These are phyloP conservation scores for Blastocystis hominis DNA, from an alignment of 352 stramenopile genomes.

Conservation along the genomic window DNA sequence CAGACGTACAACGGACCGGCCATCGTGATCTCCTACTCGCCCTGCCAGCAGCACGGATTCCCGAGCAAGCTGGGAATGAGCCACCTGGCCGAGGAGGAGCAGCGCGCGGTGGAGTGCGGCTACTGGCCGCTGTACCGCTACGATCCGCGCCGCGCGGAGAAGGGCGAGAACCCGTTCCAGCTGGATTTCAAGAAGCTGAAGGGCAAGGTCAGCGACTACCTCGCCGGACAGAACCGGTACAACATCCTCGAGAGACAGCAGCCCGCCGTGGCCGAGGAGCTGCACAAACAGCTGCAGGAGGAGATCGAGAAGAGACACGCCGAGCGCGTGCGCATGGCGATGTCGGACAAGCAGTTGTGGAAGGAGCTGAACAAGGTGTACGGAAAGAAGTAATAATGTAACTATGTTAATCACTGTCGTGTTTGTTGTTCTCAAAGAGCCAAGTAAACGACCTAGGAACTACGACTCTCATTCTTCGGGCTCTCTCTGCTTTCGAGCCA, in stretches of 20 bases:
- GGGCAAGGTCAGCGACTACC: slow-evolving; percentile 37
- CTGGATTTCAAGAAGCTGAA: too few relatives aligned
- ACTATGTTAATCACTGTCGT: neutral
- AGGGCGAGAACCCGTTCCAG: too few relatives aligned
- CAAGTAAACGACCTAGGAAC: too few relatives aligned
- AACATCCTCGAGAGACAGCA: slow-evolving; percentile 30
- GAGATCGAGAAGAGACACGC: slow-evolving; percentile 37
- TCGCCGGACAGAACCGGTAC: slow-evolving; percentile 44
- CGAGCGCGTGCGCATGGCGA: slow-evolving; percentile 56
- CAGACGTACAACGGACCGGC: too few relatives aligned
- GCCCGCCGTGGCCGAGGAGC: slow-evolving; percentile 37
- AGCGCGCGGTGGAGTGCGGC: too few relatives aligned
- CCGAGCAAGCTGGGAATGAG: too few relatives aligned
- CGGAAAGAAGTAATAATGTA: slow-evolving; percentile 50
- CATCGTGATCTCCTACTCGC: slow-evolving; percentile 24
- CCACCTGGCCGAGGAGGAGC: too few relatives aligned
- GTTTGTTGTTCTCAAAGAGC: neutral
- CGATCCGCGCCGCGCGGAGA: too few relatives aligned
- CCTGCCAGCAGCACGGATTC: too few relatives aligned
- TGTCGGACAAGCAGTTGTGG: slow-evolving; percentile 55
- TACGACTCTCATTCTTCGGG: too few relatives aligned
- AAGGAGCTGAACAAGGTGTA: slow-evolving; percentile 57
- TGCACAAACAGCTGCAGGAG: slow-evolving; percentile 24
- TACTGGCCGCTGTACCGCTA: too few relatives aligned
- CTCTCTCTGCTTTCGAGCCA: neutral